These are phyloP conservation scores for Pharus latifolius DNA, from an alignment of 176 grass and related monocot genomes.

Conservation along the genomic window DNA sequence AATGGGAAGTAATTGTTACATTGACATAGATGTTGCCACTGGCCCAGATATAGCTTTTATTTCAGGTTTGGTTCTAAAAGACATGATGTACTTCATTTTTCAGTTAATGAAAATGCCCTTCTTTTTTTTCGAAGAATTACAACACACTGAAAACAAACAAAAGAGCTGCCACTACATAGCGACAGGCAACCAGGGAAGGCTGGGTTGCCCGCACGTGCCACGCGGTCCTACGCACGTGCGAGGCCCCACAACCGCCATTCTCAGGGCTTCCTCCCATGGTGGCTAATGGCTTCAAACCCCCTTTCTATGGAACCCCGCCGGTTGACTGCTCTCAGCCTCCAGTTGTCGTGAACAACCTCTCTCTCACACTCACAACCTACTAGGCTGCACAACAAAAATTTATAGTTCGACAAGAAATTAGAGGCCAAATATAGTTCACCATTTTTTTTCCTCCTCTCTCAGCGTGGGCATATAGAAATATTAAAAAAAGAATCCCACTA, in stretches of 20 bases:
- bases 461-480: constrained; percentile 5
- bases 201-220: constrained; percentile 30
- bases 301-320: constrained; percentile 1
- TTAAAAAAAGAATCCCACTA: constrained; percentile 39
- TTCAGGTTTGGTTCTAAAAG: too few relatives aligned
- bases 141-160: background rate
- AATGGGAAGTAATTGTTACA: too few relatives aligned
- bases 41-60: too few relatives aligned
- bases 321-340: constrained; percentile 10
- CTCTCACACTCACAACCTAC: background rate
- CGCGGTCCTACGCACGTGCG: constrained; percentile 20
- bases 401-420: constrained; percentile 8
- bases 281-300: background rate
- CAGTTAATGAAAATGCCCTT: too few relatives aligned
- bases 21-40: too few relatives aligned
- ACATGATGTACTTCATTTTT: too few relatives aligned
- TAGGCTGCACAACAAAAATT: background rate
- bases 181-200: background rate
- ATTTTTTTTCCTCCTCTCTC: background rate
- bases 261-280: background rate
- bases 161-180: constrained; percentile 7
- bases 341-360: background rate
- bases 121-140: too few relatives aligned
- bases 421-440: background rate
- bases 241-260: constrained; percentile 27